phyloP scores from a whole-genome alignment of 306 rosid species.

The Acmispon strigosus region DNA sequence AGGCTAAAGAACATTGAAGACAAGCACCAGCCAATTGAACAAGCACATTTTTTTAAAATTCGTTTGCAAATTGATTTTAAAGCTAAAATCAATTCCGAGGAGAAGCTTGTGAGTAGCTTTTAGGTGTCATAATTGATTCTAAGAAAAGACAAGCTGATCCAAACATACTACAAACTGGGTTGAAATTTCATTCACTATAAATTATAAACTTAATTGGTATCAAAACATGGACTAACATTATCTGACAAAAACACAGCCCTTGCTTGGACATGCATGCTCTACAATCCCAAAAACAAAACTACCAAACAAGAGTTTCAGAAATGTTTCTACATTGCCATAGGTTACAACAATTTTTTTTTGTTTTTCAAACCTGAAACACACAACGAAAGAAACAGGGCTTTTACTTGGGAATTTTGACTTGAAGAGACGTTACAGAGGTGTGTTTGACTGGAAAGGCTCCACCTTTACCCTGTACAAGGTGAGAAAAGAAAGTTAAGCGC shows the following conservation, averaged over 20 bases:
- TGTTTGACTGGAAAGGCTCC: constrained; percentile 1
- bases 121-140: too few species aligned
- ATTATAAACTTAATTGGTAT: too few species aligned
- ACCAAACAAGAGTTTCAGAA: not conserved
- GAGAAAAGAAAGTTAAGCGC: not conserved
- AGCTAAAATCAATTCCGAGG: too few species aligned
- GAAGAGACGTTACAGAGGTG: not conserved
- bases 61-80: too few species aligned
- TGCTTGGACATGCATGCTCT: not conserved
- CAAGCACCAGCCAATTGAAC: not conserved
- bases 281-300: not conserved
- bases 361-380: not conserved
- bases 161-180: too few species aligned
- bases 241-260: not conserved
- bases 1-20: not conserved
- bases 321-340: not conserved
- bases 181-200: too few species aligned
- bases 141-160: too few species aligned
- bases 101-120: too few species aligned
- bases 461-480: not conserved
- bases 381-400: not conserved
- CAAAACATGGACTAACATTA: not conserved
- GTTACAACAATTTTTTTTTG: not conserved
- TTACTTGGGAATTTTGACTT: not conserved
- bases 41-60: too few species aligned